Evolutionary conservation across 129 eudicot genomes (phyloP).

Genomic region (Smallanthus sonchifolius): DNA sequence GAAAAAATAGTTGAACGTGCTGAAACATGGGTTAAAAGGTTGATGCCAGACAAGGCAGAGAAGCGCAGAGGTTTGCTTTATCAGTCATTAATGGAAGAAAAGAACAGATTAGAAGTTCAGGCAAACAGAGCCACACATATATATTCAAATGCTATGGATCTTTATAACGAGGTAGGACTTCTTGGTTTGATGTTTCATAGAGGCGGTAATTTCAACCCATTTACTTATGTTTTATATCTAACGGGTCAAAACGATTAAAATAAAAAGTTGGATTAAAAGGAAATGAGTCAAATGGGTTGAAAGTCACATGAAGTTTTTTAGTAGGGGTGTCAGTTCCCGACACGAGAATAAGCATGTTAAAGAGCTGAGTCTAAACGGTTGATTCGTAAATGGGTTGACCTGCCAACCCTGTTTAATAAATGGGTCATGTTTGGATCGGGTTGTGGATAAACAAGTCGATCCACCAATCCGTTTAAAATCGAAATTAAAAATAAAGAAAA

Average conservation of each 20-base stretch:
- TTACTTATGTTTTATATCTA: background rate
- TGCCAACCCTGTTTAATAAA: background rate
- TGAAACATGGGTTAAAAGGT: constrained; percentile 59
- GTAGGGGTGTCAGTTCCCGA: background rate
- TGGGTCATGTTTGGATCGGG: background rate
- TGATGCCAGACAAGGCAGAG: constrained; percentile 81
- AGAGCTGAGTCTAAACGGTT: background rate
- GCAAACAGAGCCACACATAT: constrained; percentile 60
- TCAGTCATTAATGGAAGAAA: constrained; percentile 73
- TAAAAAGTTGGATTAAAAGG: background rate
- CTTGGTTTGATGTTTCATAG: constrained; percentile 8
- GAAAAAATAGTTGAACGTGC: constrained; percentile 63
- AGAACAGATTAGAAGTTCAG: constrained; percentile 55
- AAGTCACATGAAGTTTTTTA: background rate
- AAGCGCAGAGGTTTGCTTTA: constrained; percentile 63
- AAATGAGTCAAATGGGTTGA: background rate
- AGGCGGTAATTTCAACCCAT: background rate
- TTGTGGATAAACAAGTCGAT: background rate
- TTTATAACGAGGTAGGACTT: constrained; percentile 71
- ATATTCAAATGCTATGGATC: constrained; percentile 55
- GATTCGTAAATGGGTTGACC: background rate
- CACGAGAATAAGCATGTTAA: background rate
- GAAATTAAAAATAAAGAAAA: background rate
- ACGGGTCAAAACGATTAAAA: background rate
- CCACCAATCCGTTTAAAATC: background rate